phyloP scores from a whole-genome alignment of 768 basidiomycete species.

The Hygrocybe coccinea region DNA sequence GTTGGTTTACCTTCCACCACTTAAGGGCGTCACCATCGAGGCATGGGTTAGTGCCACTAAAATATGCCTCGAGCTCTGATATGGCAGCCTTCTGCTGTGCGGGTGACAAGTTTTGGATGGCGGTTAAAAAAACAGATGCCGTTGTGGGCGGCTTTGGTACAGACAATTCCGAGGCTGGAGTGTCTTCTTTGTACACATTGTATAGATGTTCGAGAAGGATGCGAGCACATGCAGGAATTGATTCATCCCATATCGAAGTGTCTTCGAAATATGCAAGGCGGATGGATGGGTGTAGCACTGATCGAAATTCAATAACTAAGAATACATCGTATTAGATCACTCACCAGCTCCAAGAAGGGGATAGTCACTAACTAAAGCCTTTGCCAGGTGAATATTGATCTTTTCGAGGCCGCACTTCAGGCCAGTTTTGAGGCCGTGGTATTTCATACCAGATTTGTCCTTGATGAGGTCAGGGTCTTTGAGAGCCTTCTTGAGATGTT shows the following conservation, averaged over 20 bases:
- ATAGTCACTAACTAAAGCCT: too few species aligned
- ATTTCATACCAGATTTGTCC: slow-evolving; percentile 1
- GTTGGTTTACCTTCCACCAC: background rate
- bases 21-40: background rate
- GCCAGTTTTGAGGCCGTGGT: background rate
- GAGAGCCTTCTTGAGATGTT: background rate
- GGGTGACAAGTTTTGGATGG: background rate
- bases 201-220: background rate
- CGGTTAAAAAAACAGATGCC: too few species aligned
- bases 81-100: background rate
- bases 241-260: background rate
- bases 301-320: background rate
- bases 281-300: background rate
- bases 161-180: too few species aligned
- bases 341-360: too few species aligned
- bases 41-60: background rate
- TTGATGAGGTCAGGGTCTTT: background rate
- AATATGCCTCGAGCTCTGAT: background rate
- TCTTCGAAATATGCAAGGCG: background rate
- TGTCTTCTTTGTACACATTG: too few species aligned
- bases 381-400: background rate
- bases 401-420: background rate
- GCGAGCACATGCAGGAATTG: background rate
- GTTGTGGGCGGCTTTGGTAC: too few species aligned
- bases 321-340: background rate